These are phyloP conservation scores for Schizochytrium sp. DNA, from an alignment of 108 stramenopile species.

Conservation along the genomic window DNA sequence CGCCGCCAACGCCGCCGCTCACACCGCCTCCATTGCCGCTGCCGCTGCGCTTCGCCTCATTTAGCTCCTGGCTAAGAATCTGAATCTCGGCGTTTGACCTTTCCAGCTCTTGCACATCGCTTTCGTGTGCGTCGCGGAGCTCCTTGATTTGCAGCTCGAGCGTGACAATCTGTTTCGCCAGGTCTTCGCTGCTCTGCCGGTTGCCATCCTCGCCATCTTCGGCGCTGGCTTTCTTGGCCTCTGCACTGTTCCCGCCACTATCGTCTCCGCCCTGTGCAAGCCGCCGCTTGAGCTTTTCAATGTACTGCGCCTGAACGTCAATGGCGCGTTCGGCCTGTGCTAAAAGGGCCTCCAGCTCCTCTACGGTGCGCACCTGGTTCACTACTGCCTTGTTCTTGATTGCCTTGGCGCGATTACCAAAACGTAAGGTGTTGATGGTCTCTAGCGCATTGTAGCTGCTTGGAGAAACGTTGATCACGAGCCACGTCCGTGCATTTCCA, in stretches of 20 bases:
- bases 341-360: constrained; percentile 26
- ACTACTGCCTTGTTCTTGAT: constrained; percentile 68
- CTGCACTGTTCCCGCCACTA: background rate
- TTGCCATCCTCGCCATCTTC: background rate
- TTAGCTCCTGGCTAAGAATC: background rate
- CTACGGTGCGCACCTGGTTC: constrained; percentile 17
- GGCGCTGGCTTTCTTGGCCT: background rate
- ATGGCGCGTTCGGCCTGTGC: constrained; percentile 34
- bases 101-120: background rate
- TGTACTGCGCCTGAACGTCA: constrained; percentile 31
- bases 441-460: constrained; percentile 63
- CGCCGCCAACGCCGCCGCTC: too few species aligned
- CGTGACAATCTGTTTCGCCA: background rate
- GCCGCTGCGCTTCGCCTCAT: background rate
- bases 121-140: background rate
- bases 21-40: too few species aligned
- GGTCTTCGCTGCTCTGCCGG: background rate
- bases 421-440: constrained; percentile 81
- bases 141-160: background rate
- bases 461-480: constrained; percentile 73
- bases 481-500: constrained; percentile 75
- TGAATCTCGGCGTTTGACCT: background rate
- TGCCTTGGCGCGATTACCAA: constrained; percentile 75
- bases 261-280: background rate
- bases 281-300: background rate